Base-by-base conservation (phyloP, 2,329 filamentous ascomycete species). In the Colletotrichum horii region DNA sequence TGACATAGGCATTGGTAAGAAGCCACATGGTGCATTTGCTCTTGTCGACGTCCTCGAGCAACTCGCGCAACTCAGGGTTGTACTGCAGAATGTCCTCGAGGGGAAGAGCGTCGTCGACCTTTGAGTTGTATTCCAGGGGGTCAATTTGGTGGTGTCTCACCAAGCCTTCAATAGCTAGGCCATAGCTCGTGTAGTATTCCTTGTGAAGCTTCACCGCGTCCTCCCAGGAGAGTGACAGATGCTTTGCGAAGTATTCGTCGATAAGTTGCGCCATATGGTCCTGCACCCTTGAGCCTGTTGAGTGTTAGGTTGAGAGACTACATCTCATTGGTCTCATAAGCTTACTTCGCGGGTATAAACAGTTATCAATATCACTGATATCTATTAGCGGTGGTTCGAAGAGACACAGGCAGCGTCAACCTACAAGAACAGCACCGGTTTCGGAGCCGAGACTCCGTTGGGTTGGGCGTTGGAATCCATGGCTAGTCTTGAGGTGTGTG, bases 121-220 rank as follows among this genome's bases (percentile, higher is more conserved):
- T 94, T 78, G 91, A 87, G 84, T 99, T 99, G 88, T 98, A 99
- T 71, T 97, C 96, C 7, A 99, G 89, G 2, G 97, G 95, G 81
- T 98, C 95, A 80, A 99, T 98, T 84, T 98, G 93, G 87, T 99
- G 97, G 85, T 98, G 94, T 12, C 95, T 93, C 48, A 98, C 95
- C 2, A 99, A 90, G 2, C 97, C 97, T 86, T 98, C 96, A 78
- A 99, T 97, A 34, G 97, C 97, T n/a, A 99, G 91, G 34, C 97
- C 97, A 83, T 99, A 99, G 83, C 95, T 96, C 81, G 93, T 94
- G 87, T 98, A 99, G 88, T 99, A 99, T 80, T 96, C 94, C 83
- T 92, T 89, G 85, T 98, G 97, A 30, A 99, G 91, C 80, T 93
- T 91, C 76, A 92, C 92, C n/a, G 97, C 97, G 75, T 98, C 96